Evolutionary conservation across 768 basidiomycete genomes (phyloP), one percentile per base, ranked within the genome.

Genomic region (Cubamyces sp.): DNA sequence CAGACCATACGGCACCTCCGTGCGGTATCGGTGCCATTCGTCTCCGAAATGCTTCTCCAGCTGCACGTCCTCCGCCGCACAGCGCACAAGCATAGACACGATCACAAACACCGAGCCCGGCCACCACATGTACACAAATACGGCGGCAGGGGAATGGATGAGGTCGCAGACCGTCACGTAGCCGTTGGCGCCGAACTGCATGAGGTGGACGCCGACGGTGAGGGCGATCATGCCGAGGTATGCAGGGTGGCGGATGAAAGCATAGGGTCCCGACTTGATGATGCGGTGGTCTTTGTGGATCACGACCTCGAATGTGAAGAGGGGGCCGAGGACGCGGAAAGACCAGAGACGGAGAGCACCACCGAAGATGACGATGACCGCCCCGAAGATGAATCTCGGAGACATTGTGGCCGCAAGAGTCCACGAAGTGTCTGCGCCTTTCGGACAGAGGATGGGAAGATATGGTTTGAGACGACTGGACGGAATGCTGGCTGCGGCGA

Each of bases 291-390:
- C 58, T n/a, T 67, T 67, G 3, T 69, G 70, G n/a, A 78, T 62
- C 21, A 71, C 69, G 3, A 77, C 74, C 4, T 77, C 66, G 54
- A 76, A 74, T 0, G 77, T 78, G 62, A 78, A 78, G 34, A 76
- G 68, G 3, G 65, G 64, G 3, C 77, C 77, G 40, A 78, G 64
- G 12, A 67, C 52, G 47, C 67, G 70, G 67, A 72, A 78, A 59
- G 77, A 78, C 26, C 56, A 57, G 14, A 68, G 51, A 16, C 67
- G 65, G 7, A 68, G 64, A 23, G 58, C 18, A 41, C 62, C 57
- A 21, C 67, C 67, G 41, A 49, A 51, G 14, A 58, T 21, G 3
- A 64, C 46, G 30, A 68, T 52, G 21, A 40, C 21, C 2, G 45
- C 16, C 3, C 62, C 66, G 6, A 47, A 25, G 47, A 67, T 7